Evolutionary conservation across 2,329 filamentous ascomycete species (phyloP).

Genomic region (Lasiodiplodia sp.): DNA sequence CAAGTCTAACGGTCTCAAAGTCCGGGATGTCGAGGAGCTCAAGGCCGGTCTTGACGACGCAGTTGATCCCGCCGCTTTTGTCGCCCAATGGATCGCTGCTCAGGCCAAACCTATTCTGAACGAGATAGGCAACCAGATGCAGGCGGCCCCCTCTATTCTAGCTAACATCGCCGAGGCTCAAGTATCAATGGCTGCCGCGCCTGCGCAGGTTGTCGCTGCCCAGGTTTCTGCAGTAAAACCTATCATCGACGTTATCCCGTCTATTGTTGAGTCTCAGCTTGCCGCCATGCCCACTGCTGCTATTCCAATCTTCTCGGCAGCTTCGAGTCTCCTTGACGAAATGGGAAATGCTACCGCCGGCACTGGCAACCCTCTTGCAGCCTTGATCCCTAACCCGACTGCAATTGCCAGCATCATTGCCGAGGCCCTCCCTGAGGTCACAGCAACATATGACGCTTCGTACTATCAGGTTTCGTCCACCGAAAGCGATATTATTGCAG

Average conservation of each 20-base stretch:
- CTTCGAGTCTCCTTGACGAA: not conserved
- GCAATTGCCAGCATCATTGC: not conserved
- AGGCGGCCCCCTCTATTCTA: not conserved
- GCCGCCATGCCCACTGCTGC: not conserved
- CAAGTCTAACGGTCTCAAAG: not conserved
- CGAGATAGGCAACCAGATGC: constrained; percentile 16
- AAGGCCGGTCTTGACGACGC: not conserved
- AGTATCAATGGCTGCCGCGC: not conserved
- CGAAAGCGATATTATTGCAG: not conserved
- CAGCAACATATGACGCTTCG: not conserved
- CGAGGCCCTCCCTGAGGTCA: not conserved
- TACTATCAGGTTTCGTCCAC: not conserved
- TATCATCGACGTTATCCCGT: not conserved
- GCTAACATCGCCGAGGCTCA: constrained; percentile 11
- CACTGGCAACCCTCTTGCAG: not conserved
- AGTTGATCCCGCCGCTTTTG: not conserved
- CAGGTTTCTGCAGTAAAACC: constrained; percentile 1
- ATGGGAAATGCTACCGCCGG: not conserved
- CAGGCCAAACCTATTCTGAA: constrained; percentile 20
- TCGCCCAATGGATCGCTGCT: constrained; percentile 6
- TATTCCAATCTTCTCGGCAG: not conserved
- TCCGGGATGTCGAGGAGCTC: not conserved
- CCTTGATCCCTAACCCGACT: not conserved
- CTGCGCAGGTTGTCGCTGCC: not conserved
- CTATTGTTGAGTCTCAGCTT: constrained; percentile 9